Base-by-base conservation (phyloP, 768 basidiomycete genomes). In the Auricularia sp. region DNA sequence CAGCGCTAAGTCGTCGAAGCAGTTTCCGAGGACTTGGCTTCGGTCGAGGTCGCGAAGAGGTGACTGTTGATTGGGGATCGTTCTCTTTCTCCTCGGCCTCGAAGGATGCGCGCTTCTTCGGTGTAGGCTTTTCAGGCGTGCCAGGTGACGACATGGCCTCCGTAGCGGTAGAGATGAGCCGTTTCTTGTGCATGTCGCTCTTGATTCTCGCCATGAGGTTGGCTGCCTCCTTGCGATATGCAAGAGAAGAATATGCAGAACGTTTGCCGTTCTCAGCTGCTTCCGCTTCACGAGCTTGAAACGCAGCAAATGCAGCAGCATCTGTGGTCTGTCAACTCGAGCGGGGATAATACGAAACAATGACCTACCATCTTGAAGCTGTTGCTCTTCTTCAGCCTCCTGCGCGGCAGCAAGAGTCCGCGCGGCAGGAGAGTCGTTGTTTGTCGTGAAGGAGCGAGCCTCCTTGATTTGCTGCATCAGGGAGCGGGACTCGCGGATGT, bases 191-290 rank as follows among this genome's bases (percentile, higher is more conserved):
- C 81, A 91, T 84, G 69, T 91, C 90, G 64, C 79, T 82, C 74
- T 87, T 88, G 67, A 94, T 92, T 68, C 91, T 89, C 33, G 87
- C 88, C 89, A 95, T 93, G 58, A 95, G 74, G 33, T 80, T 84
- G 8, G 84, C 88, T 12, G 90, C 93, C 68, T 91, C 86, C 68
- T 84, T 79, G 51, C 91, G 84, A 72, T 90, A 90, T 8, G 81
- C 82, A 23, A 85, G 77, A 7, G 89, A 87, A 0, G 87, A 86
- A 58, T 51, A 51, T 5, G 47, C 21, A 6, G 47, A 51, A 21
- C 47, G 47, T 3, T 51, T 51, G 47, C 47, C 47, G 47, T 51
- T 51, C 8, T 51, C 47, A 5, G 14, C 3, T 14, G 39, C 47
- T 18, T 51, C 47, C 8, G 47, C 47, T 18, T 42, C 39, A 7